Evolutionary conservation across 2,329 filamentous ascomycete genomes (phyloP).

Genomic region (Aspergillus carbonarius): DNA sequence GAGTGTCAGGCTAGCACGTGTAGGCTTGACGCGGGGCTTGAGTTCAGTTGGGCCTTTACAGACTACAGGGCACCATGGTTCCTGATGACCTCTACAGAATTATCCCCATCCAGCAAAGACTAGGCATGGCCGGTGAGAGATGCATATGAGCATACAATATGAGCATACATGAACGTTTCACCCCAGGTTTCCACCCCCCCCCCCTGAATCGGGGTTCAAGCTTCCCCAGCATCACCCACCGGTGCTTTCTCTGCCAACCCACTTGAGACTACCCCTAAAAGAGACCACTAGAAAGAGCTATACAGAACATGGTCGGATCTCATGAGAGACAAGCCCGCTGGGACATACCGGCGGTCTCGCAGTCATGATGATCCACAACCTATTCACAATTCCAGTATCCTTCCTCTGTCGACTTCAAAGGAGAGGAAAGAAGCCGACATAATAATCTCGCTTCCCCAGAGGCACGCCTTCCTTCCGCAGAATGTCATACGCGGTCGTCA

Average conservation of each 20-base stretch:
- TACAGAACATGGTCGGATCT: background rate
- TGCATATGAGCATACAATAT: background rate
- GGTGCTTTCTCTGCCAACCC: background rate
- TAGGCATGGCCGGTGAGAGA: background rate
- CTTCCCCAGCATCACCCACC: background rate
- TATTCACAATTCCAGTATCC: background rate
- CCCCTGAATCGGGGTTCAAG: background rate
- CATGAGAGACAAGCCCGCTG: background rate
- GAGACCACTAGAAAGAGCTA: background rate
- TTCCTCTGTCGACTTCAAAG: background rate
- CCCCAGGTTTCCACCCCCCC: background rate
- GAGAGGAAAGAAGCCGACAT: constrained; percentile 2
- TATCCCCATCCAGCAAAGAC: background rate
- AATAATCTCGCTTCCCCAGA: constrained; percentile 20
- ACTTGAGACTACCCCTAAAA: background rate
- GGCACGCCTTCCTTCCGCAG: constrained; percentile 20
- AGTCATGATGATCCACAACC: background rate
- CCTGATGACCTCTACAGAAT: background rate
- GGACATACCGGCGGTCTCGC: background rate
- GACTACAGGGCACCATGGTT: too few relatives aligned
- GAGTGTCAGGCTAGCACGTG: too few relatives aligned
- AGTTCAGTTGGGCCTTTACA: too few relatives aligned
- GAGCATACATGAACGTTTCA: background rate
- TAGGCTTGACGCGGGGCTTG: too few relatives aligned
- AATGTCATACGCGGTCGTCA: constrained; percentile 24